Percentiles rank a stretch among this genome's conserved stretches.
These are phyloP conservation scores for Kazachstania viticola DNA, from an alignment of 805 yeast species.

Conservation along the genomic window DNA sequence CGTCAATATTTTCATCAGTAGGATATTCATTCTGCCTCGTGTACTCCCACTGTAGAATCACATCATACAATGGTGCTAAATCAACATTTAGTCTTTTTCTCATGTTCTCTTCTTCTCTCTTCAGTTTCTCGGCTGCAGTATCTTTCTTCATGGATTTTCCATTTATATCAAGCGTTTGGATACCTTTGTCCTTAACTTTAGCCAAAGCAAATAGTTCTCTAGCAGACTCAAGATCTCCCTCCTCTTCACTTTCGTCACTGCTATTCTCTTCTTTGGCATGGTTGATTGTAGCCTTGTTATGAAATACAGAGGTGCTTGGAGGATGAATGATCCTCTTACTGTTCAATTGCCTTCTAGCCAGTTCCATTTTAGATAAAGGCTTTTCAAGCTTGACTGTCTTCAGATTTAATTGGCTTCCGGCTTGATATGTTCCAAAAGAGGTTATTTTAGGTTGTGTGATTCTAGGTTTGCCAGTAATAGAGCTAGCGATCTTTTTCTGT, in stretches of 20 bases:
- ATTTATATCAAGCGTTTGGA: constrained; percentile 31
- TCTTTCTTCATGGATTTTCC: constrained; percentile 30
- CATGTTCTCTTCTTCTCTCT: constrained; percentile 64
- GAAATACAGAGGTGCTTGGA: constrained; percentile 39
- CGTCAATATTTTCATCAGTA: constrained; percentile 31
- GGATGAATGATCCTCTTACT: constrained; percentile 32
- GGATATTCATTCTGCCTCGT: constrained; percentile 47
- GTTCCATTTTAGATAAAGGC: constrained; percentile 29
- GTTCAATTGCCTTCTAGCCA: constrained; percentile 26
- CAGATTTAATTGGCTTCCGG: constrained; percentile 13
- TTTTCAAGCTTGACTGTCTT: constrained; percentile 14
- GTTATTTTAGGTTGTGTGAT: constrained; percentile 28
- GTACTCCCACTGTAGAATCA: constrained; percentile 70
- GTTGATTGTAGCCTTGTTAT: constrained; percentile 26
- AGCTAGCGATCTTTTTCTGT: constrained; percentile 22
- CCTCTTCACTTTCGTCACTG: constrained; percentile 31
- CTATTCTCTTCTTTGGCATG: constrained; percentile 19
- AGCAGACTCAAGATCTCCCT: constrained; percentile 29
- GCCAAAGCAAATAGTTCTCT: constrained; percentile 27
- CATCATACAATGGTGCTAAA: constrained; percentile 59
- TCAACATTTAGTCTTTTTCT: constrained; percentile 68
- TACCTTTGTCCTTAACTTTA: constrained; percentile 21
- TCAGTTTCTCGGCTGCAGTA: constrained; percentile 32
- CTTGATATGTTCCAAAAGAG: constrained; percentile 29
- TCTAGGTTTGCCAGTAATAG: constrained; percentile 20